A percentile compares a stretch with the other conserved stretches of the same genome.
Conservation (phyloP, 306 rosid genomes). For the Arachis stenosperma region DNA sequence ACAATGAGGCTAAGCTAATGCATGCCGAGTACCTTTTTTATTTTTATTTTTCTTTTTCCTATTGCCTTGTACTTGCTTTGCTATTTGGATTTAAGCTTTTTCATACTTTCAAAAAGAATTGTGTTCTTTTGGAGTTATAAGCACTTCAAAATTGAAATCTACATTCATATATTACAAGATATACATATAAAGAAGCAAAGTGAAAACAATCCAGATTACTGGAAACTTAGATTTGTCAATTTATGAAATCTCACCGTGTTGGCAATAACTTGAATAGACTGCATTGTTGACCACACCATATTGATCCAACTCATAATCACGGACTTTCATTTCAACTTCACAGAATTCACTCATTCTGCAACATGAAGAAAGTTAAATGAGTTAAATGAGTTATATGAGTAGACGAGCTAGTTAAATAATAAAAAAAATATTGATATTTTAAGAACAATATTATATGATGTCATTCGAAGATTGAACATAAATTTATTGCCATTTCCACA, state of each 20-base stretch:
- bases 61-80: too few species aligned
- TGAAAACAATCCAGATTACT: slow-evolving; percentile 6
- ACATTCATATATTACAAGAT: neutral
- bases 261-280: slow-evolving; percentile 90
- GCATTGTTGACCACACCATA: slow-evolving; percentile 94
- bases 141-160: slow-evolving; percentile 13
- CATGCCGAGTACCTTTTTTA: too few species aligned
- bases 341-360: slow-evolving; percentile 72
- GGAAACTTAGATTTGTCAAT: slow-evolving; percentile 8
- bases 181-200: neutral
- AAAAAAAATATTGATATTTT: neutral
- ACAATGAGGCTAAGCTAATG: too few species aligned
- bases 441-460: neutral
- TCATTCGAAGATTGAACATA: neutral
- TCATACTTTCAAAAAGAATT: too few species aligned
- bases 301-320: slow-evolving; percentile 94
- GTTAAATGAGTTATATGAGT: too few species aligned
- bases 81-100: too few species aligned
- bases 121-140: slow-evolving; percentile 11
- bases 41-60: too few species aligned
- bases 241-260: slow-evolving; percentile 65
- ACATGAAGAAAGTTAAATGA: slow-evolving; percentile 8
- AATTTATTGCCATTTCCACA: slow-evolving; percentile 5
- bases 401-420: neutral
- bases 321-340: slow-evolving; percentile 77